Evolutionary conservation across 345 rosid genomes (phyloP).

Genomic region (Psidium friedrichsthalianum): DNA sequence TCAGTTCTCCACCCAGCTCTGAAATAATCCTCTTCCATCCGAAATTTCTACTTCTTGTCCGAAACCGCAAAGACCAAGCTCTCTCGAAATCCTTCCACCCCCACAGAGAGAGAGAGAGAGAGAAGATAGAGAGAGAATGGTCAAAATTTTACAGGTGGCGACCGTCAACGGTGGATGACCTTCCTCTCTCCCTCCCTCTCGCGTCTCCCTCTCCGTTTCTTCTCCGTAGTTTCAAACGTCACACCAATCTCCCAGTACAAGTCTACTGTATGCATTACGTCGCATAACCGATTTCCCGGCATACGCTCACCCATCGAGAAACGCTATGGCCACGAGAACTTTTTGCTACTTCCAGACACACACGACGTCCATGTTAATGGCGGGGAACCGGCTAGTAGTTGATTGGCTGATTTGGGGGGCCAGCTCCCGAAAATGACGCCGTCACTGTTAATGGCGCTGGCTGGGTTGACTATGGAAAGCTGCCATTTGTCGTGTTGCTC

Average conservation of each 20-base stretch:
- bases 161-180: constrained; percentile 43
- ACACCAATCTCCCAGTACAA: background rate
- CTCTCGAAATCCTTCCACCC: background rate
- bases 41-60: background rate
- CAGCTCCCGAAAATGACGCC: constrained; percentile 25
- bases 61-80: background rate
- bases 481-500: background rate
- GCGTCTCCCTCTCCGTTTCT: constrained; percentile 2
- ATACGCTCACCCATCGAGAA: background rate
- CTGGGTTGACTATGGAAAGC: background rate
- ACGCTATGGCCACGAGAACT: background rate
- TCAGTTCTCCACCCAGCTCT: constrained; percentile 4
- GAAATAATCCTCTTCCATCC: background rate
- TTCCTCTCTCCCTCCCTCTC: constrained; percentile 2
- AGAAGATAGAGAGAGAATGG: background rate
- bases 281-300: background rate
- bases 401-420: background rate
- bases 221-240: constrained; percentile 22
- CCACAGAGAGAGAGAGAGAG: background rate
- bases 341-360: background rate
- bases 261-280: background rate
- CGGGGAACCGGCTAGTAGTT: background rate
- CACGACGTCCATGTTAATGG: background rate
- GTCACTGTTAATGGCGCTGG: constrained; percentile 50
- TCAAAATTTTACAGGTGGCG: constrained; percentile 49